A percentile compares a stretch with the other conserved stretches of the same genome.
These are phyloP conservation scores for Parastagonospora nodorum DNA, from an alignment of 2,329 filamentous ascomycete species.

Conservation along the genomic window DNA sequence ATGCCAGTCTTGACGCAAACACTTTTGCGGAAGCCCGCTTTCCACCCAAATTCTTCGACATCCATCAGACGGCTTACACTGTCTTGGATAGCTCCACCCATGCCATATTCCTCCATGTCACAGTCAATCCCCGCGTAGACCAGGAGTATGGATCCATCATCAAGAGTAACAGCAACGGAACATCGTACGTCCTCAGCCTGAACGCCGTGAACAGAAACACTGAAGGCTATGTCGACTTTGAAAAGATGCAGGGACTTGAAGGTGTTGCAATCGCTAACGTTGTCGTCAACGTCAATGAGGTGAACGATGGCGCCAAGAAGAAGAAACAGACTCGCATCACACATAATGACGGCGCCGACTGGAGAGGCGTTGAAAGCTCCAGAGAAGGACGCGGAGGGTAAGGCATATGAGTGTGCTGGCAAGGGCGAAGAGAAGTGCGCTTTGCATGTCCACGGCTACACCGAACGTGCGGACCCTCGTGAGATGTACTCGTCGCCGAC, in stretches of 20 bases:
- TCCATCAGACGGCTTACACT: constrained; percentile 83
- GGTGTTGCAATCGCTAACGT: constrained; percentile 87
- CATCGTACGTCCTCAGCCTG: constrained; percentile 86
- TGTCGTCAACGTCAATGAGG: constrained; percentile 73
- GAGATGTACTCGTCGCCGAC: constrained; percentile 88
- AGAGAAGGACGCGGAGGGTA: constrained; percentile 69
- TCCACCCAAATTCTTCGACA: constrained; percentile 80
- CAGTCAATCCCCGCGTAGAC: constrained; percentile 68
- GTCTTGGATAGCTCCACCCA: constrained; percentile 94
- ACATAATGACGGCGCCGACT: constrained; percentile 93
- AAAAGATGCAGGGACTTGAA: constrained; percentile 91
- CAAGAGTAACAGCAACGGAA: constrained; percentile 98
- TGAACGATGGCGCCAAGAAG: constrained; percentile 70
- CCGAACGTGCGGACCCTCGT: constrained; percentile 79
- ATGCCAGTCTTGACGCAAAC: constrained; percentile 83
- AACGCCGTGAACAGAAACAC: constrained; percentile 80
- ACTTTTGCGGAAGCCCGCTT: constrained; percentile 84
- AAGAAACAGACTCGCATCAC: constrained; percentile 89
- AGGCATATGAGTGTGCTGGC: constrained; percentile 71
- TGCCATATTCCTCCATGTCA: constrained; percentile 91
- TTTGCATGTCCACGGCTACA: constrained; percentile 93
- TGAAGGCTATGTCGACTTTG: constrained; percentile 85
- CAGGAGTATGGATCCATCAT: constrained; percentile 83
- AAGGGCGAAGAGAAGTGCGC: constrained; percentile 69
- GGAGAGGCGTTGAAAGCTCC: constrained; percentile 80